Base-by-base conservation (phyloP, 371 early-diverging fungal species). In the Blastocladiella emersonii region DNA sequence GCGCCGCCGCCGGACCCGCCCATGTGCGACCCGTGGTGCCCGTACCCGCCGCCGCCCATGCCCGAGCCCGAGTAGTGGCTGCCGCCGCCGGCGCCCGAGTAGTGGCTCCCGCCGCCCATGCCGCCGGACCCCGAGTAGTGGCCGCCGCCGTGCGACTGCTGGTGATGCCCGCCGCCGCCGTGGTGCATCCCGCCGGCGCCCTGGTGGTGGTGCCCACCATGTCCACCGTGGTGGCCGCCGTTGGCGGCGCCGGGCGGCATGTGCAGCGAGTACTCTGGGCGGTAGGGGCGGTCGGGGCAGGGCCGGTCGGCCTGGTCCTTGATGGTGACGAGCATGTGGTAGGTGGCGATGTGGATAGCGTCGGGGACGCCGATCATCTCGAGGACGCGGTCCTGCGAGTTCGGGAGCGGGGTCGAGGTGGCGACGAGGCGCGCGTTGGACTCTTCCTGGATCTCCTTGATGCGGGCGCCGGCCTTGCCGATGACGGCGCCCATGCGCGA, bases 291-390 rank as follows among this genome's bases (percentile, higher is more conserved):
- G 48, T 63, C 63, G 23, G 49, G 64, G 57, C 67, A 65, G 45
- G 62, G 62, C 25, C 53, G 53, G 53, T 51, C 30, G 2, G 53
- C 27, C 13, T 30, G 32, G 8, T 51, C 53, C 53, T 27, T 30
- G 32, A 51, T 25, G 34, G 53, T 51, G 30, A 51, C 53, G 17
- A 51, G 30, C 53, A 92, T 82, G 60, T 86, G 81, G 65, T 84
- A 81, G 25, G 85, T 79, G n/a, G 90, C 91, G 63, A 83, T 81
- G 63, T 89, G 86, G 59, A 89, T 86, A 1, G 83, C 73, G 48
- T 77, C 77, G 25, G 71, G 64, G 23, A 71, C 69, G 36, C 79
- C 79, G 37, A 63, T 32, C 34, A 78, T 56, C 21, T 39, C 67
- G 25, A 78, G 61, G 3, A 69, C 36, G 17, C 78, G 70, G 57